Evolutionary conservation across 2,329 filamentous ascomycete species (phyloP), one percentile per base, ranked within the genome.

Genomic region (Colletotrichum sidae): DNA sequence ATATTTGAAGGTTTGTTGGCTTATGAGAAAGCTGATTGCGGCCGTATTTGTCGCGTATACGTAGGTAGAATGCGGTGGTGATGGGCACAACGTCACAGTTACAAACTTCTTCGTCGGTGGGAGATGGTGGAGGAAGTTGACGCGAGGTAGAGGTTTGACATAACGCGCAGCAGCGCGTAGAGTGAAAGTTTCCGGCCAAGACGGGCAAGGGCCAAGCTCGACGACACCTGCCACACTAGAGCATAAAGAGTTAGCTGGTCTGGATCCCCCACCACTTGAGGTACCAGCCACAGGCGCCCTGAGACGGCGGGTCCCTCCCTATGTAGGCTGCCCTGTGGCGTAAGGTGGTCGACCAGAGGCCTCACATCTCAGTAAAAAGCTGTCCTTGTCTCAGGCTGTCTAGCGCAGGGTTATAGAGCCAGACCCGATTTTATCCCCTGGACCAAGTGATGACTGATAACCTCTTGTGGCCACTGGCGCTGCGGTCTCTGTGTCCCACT

Each of bases 111-210:
- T 60, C 34, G 56, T 38, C 34, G 61, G 49, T 60, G 60, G 39
- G 37, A 33, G 49, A 38, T 35, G 53, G 47, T 46, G 58, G 41
- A 63, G 41, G 60, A 63, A 35, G 60, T 64, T 41, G 60, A 60
- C 60, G 64, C 64, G 64, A 65, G 35, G 54, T 63, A 50, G 49
- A 57, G 54, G 13, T 35, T 61, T 41, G 35, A 25, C 33, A 52
- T 13, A 35, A 65, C 58, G 63, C 63, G 63, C 44, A 54, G 55
- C 46, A 60, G 63, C 64, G 64, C 64, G 60, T 67, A 67, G 60
- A 67, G 57, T 67, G 64, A 67, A 67, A 51, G 25, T 25, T 25
- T 4, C 25, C 25, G 25, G 25, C 25, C 25, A 25, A 25, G 25
- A 25, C 35, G 15, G n/a, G 47, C 44, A 56, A 45, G 58, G 58